These are phyloP conservation scores for Xylaria sp. DNA, from an alignment of 2,329 filamentous ascomycete genomes.

Conservation along the genomic window DNA sequence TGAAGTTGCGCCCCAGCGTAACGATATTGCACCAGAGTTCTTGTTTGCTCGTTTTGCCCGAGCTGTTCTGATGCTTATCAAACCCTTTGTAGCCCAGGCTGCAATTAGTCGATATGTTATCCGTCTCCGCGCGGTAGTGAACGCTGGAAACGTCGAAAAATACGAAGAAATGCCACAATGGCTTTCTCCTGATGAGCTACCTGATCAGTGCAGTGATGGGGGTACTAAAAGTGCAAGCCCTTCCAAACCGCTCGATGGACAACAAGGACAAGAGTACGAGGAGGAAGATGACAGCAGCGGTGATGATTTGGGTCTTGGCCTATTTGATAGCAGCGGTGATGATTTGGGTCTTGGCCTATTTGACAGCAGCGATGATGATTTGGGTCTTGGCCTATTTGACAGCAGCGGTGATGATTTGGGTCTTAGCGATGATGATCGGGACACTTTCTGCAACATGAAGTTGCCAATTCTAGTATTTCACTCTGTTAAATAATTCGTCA, in stretches of 20 bases:
- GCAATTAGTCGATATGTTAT: conserved; percentile 4
- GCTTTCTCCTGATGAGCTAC: conserved; percentile 13
- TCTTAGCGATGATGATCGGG: too few species aligned
- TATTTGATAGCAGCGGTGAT: too few species aligned
- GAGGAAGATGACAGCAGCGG: not conserved
- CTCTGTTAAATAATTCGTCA: too few species aligned
- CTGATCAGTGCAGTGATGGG: conserved; percentile 6
- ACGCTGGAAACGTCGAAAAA: not conserved
- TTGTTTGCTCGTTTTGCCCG: conserved; percentile 12
- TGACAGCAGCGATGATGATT: too few species aligned
- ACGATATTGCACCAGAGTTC: conserved; percentile 7
- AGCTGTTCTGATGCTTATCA: conserved; percentile 2
- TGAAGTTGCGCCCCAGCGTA: not conserved
- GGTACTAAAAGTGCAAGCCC: too few species aligned
- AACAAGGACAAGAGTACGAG: not conserved
- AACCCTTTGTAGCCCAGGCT: not conserved
- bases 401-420: too few species aligned
- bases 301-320: too few species aligned
- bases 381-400: too few species aligned
- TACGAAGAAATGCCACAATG: conserved; percentile 2
- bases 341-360: too few species aligned
- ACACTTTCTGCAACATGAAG: too few species aligned
- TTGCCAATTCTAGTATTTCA: too few species aligned
- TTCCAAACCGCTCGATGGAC: not conserved
- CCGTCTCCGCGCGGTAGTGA: not conserved